Evolutionary conservation across 306 rosid genomes (phyloP), one percentile per base, ranked within the genome.

Genomic region (Quercus bicolor): DNA sequence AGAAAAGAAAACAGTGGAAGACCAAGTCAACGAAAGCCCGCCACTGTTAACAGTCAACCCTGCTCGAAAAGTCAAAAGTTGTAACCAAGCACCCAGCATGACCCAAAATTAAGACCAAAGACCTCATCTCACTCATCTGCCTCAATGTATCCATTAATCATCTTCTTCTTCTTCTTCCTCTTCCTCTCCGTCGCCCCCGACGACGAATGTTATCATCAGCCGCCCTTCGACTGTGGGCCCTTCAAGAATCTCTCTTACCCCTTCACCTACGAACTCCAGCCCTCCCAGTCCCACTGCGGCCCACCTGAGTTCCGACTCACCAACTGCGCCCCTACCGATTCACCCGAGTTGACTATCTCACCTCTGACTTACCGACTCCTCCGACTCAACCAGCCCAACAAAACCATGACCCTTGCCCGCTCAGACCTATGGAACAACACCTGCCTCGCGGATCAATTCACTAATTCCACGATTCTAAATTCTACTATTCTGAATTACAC

Each of bases 341-440:
- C 75, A 18, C 78, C 90, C 1, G 59, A 76, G 84, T 54, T 91
- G 68, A 83, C 71, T 72, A 81, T 81, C 80, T 33, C 21, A 5
- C 75, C 77, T 0, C 31, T 90, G 54, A 75, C 73, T 56, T 86
- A 85, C 83, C 78, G 89, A 65, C 82, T 88, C 56, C 82, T 88
- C 45, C n/a, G 14, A 10, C 80, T 86, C 70, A 68, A 86, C 82
- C 40, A 57, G 8, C 33, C 11, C 9, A 24, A 13, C 10, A 84
- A 4, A 3, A 68, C 79, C 7, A 76, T 90, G 31, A 75, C 73
- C 29, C 40, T 91, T 29, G 88, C 94, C 2, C 85, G 90, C 6
- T 37, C 34, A 11, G 92, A 91, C 87, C 94, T 91, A 71, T 89
- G 40, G 40, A 33, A 84, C 48, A 54, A 84, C 56, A 85, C 85